Evolutionary conservation across 1,284 basidiomycete genomes (phyloP), one percentile per base, ranked within the genome.

Genomic region (Lentinula novae-zelandiae): DNA sequence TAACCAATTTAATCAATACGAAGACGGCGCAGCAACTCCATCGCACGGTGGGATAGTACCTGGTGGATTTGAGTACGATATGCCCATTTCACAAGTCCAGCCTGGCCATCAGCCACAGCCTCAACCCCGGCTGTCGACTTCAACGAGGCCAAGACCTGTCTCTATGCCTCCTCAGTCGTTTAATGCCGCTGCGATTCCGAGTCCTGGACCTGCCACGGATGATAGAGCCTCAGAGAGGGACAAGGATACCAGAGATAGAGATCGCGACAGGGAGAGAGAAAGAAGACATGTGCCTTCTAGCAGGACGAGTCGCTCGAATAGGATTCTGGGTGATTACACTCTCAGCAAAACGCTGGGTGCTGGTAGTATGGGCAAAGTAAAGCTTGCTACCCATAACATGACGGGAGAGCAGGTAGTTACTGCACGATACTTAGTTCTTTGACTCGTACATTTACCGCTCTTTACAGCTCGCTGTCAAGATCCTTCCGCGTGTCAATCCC

Each of bases 321-420:
- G 85, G 70, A 83, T 89, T 67, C 80, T 99, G 12, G 96, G 96
- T 46, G 95, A 98, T 73, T 99, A 98, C 79, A 93, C 93, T 63
- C 84, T 99, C 65, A 93, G 93, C 69, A 98, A 98, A 83, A 98
- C 96, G 2, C 83, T 99, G 39, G 96, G 97, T 54, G 95, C 95
- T 44, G 96, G 97, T 42, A 96, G 93, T 73, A 99, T 99, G 96
- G 97, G 96, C 67, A 98, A 98, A 73, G 97, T 99, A 70, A 99
- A 98, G 81, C 85, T 98, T 17, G 96, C 94, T 6, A 90, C 92
- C 46, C 94, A 96, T 72, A 92, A 92, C 67, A 72, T 88, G 67
- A 92, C 93, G 1, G 92, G 92, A 48, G 95, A 98, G 77, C 97
- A 96, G 86, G 96, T 96, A 65, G 22, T 46, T 46, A 22, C 20